Base-by-base conservation (phyloP, 2,329 filamentous ascomycete species). In the Cercospora beticola region DNA sequence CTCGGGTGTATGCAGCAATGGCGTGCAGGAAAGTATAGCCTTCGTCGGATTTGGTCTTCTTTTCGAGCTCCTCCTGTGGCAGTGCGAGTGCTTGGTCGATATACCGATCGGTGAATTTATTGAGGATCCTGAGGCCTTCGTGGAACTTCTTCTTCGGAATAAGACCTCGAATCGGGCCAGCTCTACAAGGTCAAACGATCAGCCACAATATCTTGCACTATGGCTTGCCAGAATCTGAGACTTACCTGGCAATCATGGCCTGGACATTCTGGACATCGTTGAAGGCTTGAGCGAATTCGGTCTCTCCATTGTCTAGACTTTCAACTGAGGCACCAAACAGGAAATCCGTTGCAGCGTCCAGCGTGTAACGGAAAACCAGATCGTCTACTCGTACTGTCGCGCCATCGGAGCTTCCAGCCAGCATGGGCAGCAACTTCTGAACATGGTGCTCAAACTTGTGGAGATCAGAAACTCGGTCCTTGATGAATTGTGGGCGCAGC, bases 261-360 rank as follows among this genome's bases (percentile, higher is more conserved):
- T 96, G 92, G 4, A 92, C 83, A 58, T 87, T 85, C 77, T 97
- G 92, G 4, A 94, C 91, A 73, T 92, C 89, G 75, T 86, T 88
- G 81, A 97, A 97, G 5, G 92, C 90, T 58, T 90, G 86, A n/a
- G 92, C 92, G 76, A 97, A 97, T 18, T 86, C 83, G 62, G 87
- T 87, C 62, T 83, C 85, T 3, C 85, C 87, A 66, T 87, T 87
- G 7, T 79, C 69, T n/a, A 85, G 73, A 72, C 86, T 88, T 58
- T 86, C 87, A 21, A 94, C 90, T 70, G 91, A 91, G 69, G 89
- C 84, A 3, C 94, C 94, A 2, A 97, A 86, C 30, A 97, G 82
- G 77, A 97, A 97, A 74, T 96, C 91, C 0, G 93, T 97, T 1
- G 92, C 89, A 7, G 92, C 89, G 79, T 97, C 94, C 30, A 97